These are phyloP conservation scores for Aspergillus sp. DNA, from an alignment of 2,329 filamentous ascomycete genomes.

Conservation along the genomic window DNA sequence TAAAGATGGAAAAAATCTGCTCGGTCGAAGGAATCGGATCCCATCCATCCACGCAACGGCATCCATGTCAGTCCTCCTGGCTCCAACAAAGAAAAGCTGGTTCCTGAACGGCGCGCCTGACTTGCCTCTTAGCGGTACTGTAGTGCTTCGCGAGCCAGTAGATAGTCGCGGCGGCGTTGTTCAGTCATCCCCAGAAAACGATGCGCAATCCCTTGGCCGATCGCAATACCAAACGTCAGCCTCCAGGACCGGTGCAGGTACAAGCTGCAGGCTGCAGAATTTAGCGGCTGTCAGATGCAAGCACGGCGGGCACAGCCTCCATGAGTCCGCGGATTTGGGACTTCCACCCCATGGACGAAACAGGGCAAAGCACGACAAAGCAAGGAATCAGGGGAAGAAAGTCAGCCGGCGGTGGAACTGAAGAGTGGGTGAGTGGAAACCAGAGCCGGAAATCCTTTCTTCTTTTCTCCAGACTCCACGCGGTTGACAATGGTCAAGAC, in stretches of 20 bases:
- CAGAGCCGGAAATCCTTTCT: neutral
- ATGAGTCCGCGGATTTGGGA: neutral
- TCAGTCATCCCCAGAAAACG: neutral
- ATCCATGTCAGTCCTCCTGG: no score
- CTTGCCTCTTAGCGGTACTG: neutral
- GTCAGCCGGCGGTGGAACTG: neutral
- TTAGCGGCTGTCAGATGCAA: neutral
- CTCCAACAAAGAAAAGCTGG: no score
- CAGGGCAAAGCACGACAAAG: neutral
- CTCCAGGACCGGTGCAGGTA: no score
- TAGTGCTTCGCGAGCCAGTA: no score
- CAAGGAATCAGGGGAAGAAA: neutral
- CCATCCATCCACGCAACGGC: no score
- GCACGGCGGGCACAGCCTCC: neutral
- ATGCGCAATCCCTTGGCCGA: neutral
- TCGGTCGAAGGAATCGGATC: no score
- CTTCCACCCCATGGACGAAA: neutral
- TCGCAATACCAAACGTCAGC: neutral
- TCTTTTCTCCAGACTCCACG: neutral
- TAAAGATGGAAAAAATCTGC: neutral
- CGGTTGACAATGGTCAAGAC: neutral
- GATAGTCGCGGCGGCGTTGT: no score
- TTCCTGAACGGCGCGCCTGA: neutral
- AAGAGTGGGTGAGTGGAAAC: neutral
- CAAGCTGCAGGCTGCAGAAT: neutral